Conservation (phyloP, 441 rosid genomes). For the Eruca vesicaria region DNA sequence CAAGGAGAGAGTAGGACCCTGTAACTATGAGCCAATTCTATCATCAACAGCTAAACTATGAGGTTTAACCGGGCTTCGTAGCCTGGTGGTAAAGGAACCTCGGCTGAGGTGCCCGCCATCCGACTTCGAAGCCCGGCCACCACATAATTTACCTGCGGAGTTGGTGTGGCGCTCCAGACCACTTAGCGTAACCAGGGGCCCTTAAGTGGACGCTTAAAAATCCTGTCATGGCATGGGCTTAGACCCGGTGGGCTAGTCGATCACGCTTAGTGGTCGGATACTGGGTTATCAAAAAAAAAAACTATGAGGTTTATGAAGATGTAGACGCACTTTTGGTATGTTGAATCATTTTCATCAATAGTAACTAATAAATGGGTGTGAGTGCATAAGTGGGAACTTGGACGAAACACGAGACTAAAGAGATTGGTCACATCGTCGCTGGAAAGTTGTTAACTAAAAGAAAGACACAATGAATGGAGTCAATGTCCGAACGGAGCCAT, state of each 20-base stretch:
- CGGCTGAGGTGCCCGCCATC: no score
- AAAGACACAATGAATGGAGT: constrained; percentile 20
- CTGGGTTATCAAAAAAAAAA: no score
- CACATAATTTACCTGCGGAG: no score
- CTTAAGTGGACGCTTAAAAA: no score
- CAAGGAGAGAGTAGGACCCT: constrained; percentile 18
- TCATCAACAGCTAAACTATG: background rate
- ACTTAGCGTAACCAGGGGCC: no score
- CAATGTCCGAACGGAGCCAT: constrained; percentile 20
- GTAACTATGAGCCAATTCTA: background rate
- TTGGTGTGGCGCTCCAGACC: no score
- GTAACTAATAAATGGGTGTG: constrained; percentile 12
- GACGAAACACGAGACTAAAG: constrained; percentile 8
- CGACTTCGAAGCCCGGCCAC: no score
- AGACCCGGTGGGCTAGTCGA: no score
- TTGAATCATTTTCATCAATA: constrained; percentile 1
- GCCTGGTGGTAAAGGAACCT: no score
- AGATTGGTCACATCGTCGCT: constrained; percentile 25
- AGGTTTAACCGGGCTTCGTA: no score
- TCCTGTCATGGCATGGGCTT: no score
- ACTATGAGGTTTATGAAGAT: constrained; percentile 3
- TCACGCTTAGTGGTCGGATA: no score
- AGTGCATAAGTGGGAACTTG: constrained; percentile 29
- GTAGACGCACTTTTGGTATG: background rate
- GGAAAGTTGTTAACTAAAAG: constrained; percentile 18